Evolutionary conservation across 2,329 filamentous ascomycete genomes (phyloP).

Genomic region (Huntiella decipiens): DNA sequence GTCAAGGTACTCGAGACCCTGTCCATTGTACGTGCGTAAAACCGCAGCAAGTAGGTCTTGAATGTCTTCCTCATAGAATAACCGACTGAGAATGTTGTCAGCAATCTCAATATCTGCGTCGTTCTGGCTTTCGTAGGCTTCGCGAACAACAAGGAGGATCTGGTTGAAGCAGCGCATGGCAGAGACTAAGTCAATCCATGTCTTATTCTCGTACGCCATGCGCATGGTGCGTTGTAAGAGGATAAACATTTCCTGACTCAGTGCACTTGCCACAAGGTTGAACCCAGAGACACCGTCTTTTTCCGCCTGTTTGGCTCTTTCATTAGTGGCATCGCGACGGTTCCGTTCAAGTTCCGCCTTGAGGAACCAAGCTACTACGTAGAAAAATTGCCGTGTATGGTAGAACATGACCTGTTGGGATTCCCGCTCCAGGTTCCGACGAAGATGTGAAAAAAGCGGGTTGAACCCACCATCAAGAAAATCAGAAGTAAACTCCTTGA

Average conservation of each 20-base stretch:
- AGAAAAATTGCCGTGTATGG: conserved; percentile 77
- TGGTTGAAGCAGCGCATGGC: conserved; percentile 91
- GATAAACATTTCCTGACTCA: conserved; percentile 92
- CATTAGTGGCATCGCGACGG: conserved; percentile 30
- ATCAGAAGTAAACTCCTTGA: conserved; percentile 72
- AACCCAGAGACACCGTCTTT: conserved; percentile 52
- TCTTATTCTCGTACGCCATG: conserved; percentile 58
- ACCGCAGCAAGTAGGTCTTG: conserved; percentile 74
- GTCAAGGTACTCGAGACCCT: conserved; percentile 85
- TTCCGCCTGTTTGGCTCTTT: conserved; percentile 21
- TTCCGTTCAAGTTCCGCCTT: conserved; percentile 63
- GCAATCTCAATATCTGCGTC: conserved; percentile 97
- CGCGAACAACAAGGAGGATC: conserved; percentile 77
- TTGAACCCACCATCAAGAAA: conserved; percentile 95
- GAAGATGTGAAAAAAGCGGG: conserved; percentile 64
- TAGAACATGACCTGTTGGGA: conserved; percentile 60
- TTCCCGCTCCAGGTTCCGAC: conserved; percentile 80
- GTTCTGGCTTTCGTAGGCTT: conserved; percentile 66
- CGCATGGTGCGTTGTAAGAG: conserved; percentile 71
- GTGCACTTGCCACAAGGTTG: conserved; percentile 67
- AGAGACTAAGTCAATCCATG: conserved; percentile 71
- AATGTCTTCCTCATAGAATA: conserved; percentile 96
- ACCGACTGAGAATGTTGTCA: conserved; percentile 85
- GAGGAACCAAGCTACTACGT: conserved; percentile 81
- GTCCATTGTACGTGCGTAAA: conserved; percentile 72